These are phyloP conservation scores for Malassezia sympodialis DNA, from an alignment of 1,284 basidiomycete genomes.

Conservation along the genomic window DNA sequence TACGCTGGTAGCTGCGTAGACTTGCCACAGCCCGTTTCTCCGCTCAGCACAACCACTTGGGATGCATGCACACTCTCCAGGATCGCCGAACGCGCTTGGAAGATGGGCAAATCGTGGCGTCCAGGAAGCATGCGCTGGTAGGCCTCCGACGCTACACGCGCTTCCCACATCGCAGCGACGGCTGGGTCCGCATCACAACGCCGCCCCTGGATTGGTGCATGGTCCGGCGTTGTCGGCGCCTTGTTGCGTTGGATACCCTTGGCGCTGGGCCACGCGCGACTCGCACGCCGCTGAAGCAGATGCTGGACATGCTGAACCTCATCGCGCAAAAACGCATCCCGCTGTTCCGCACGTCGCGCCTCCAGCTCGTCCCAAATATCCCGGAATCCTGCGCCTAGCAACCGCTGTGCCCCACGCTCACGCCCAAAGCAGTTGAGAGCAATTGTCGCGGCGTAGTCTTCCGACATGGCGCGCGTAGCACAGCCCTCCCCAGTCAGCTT, in stretches of 20 bases:
- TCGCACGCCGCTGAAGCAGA: conserved; percentile 56
- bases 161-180: background rate
- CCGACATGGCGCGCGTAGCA: conserved; percentile 65
- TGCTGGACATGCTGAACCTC: conserved; percentile 53
- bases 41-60: conserved; percentile 84
- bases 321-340: conserved; percentile 60
- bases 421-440: conserved; percentile 58
- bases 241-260: background rate
- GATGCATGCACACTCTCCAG: conserved; percentile 63
- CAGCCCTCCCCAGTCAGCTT: conserved; percentile 78
- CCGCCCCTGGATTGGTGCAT: background rate
- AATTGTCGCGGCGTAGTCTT: conserved; percentile 78
- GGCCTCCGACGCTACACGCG: conserved; percentile 10
- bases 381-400: conserved; percentile 68
- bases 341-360: conserved; percentile 55
- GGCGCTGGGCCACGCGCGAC: background rate
- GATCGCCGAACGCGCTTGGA: conserved; percentile 68
- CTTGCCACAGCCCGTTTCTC: conserved; percentile 97
- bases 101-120: conserved; percentile 75
- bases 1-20: conserved; percentile 93
- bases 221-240: background rate
- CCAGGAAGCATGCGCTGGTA: conserved; percentile 81
- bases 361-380: conserved; percentile 92
- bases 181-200: background rate
- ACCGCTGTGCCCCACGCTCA: conserved; percentile 43